Percentiles rank a stretch among this genome's conserved stretches.
These are phyloP conservation scores for Noccaea caerulescens DNA, from an alignment of 345 rosid genomes.

Conservation along the genomic window DNA sequence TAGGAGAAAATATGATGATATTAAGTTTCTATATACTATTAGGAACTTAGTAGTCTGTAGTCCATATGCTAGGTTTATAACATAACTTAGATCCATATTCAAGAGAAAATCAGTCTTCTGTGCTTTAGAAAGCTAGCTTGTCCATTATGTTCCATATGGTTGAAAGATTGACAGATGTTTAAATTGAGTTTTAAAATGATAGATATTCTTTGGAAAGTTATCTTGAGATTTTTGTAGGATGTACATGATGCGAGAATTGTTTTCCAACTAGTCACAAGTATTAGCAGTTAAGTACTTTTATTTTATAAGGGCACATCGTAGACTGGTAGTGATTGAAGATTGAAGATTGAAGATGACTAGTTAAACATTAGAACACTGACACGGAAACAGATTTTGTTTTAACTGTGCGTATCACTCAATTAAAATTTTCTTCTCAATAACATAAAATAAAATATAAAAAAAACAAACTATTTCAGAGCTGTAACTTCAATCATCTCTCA, in stretches of 20 bases:
- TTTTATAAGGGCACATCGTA: conserved; percentile 35
- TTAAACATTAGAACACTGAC: conserved; percentile 18
- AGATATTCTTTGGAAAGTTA: conserved; percentile 33
- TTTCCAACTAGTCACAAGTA: conserved; percentile 20
- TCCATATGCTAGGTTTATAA: background rate
- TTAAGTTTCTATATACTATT: background rate
- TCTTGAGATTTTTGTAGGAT: conserved; percentile 20
- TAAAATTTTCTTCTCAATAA: background rate
- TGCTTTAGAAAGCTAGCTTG: conserved; percentile 31
- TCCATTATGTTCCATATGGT: conserved; percentile 16
- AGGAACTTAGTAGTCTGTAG: background rate
- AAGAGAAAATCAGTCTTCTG: conserved; percentile 16
- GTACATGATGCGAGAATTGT: conserved; percentile 25
- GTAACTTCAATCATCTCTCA: conserved; percentile 42
- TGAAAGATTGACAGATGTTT: conserved; percentile 24
- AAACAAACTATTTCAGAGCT: conserved; percentile 3
- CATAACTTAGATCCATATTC: conserved; percentile 3
- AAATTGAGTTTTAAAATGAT: background rate
- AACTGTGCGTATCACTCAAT: background rate
- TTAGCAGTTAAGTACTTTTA: conserved; percentile 15
- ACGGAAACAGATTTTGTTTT: conserved; percentile 3
- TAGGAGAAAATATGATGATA: background rate
- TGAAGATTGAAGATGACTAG: conserved; percentile 39
- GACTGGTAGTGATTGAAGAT: conserved; percentile 34
- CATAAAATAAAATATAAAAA: background rate